Evolutionary conservation across 495 filamentous ascomycete species (phyloP).

Genomic region (Friedmanniomyces simplex): DNA sequence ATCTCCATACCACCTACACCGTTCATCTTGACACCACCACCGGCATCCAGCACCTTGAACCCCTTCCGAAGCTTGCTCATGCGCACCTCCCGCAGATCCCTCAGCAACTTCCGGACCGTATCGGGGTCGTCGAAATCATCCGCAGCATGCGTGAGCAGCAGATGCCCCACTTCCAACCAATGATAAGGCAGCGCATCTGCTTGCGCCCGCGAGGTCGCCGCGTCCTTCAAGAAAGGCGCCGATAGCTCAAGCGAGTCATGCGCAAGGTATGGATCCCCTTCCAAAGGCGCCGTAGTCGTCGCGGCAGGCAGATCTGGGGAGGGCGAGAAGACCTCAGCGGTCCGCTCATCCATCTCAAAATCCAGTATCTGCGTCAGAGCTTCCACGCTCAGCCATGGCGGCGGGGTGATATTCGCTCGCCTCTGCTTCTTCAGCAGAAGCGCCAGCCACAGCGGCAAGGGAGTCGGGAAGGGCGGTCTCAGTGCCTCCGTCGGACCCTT

Average conservation of each 20-base stretch:
- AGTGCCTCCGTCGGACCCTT: constrained; percentile 74
- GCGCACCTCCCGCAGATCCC: constrained; percentile 78
- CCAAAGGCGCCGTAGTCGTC: constrained; percentile 28
- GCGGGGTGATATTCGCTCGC: constrained; percentile 85
- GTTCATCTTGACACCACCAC: constrained; percentile 62
- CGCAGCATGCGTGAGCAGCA: constrained; percentile 69
- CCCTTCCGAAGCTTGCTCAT: constrained; percentile 79
- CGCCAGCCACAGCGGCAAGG: constrained; percentile 92
- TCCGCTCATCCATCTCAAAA: constrained; percentile 55
- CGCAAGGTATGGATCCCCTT: constrained; percentile 19
- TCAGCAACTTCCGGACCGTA: constrained; percentile 59
- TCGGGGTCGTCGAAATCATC: constrained; percentile 77
- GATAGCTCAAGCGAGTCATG: constrained; percentile 14
- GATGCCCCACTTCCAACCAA: constrained; percentile 81
- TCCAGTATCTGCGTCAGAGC: constrained; percentile 67
- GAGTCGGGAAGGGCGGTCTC: constrained; percentile 66
- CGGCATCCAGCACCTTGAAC: constrained; percentile 58
- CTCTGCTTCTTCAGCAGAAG: constrained; percentile 91
- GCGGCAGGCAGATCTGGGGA: constrained; percentile 52
- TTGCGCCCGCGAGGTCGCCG: constrained; percentile 48
- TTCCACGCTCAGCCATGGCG: constrained; percentile 69
- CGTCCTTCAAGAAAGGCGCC: constrained; percentile 51
- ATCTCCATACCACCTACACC: constrained; percentile 89
- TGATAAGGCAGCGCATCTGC: constrained; percentile 74
- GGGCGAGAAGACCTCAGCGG: constrained; percentile 59